These are phyloP conservation scores for Eimeria tenella DNA, from an alignment of 169 alveolate species.

Conservation along the genomic window DNA sequence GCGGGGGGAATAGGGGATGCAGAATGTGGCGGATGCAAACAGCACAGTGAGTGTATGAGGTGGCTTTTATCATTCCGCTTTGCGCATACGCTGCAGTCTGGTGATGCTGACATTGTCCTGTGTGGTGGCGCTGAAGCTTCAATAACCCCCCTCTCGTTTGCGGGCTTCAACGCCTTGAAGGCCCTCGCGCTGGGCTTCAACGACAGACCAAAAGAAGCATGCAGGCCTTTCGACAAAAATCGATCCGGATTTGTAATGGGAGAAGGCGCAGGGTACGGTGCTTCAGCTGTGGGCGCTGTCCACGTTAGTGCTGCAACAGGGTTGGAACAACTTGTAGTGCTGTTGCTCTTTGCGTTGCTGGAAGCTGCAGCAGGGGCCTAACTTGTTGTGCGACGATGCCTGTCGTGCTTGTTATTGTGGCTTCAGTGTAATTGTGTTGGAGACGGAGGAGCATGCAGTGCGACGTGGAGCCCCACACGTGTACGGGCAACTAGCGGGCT, in stretches of 20 bases:
- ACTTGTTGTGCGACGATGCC: neutral
- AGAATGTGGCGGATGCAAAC: neutral
- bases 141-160: constrained; percentile 87
- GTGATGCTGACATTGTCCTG: constrained; percentile 88
- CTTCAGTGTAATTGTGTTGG: constrained; percentile 87
- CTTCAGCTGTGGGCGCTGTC: neutral
- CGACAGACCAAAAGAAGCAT: constrained; percentile 89
- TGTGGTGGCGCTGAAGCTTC: constrained; percentile 92
- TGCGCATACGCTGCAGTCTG: constrained; percentile 73
- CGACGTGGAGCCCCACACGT: constrained; percentile 89
- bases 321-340: neutral
- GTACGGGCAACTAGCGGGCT: constrained; percentile 91
- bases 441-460: constrained; percentile 91
- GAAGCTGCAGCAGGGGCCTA: neutral
- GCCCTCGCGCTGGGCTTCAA: constrained; percentile 88
- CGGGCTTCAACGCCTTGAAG: constrained; percentile 87
- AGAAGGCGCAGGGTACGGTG: constrained; percentile 91
- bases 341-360: neutral
- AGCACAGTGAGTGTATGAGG: neutral
- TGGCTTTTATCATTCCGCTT: neutral
- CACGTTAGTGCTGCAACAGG: neutral
- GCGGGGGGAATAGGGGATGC: neutral
- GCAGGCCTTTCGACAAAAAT: constrained; percentile 92
- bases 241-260: constrained; percentile 93
- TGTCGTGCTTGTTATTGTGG: neutral